Evolutionary conservation across 108 stramenopile genomes (phyloP), one percentile per base, ranked within the genome.

Genomic region (Aurantiochytrium sp.): DNA sequence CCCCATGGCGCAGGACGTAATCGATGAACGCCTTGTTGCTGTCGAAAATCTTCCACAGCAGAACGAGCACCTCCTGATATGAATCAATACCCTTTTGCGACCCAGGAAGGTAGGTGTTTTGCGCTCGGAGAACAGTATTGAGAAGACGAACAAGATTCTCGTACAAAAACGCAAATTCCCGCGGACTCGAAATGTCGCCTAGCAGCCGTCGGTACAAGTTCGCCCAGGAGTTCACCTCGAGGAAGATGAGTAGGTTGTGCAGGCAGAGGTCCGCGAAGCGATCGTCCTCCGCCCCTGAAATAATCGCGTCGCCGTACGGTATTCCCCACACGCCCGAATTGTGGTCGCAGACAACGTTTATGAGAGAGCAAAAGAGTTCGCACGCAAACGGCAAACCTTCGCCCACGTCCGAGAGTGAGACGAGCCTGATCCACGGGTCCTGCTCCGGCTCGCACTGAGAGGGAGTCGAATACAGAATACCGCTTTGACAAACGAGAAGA

Each of bases 11-110:
- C 55, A 58, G 14, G 0, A 90, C 58, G 51, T 60, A 97, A 87
- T 94, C 92, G 93, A 96, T 94, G 89, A 99, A 98, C 4, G 95
- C 69, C 5, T 96, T 96, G 91, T 98, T 99, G 72, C 97, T 96
- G 87, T 98, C 97, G 47, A 98, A 89, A 29, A 97, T 93, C 93
- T 98, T 97, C 99, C 99, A 99, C 14, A 99, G 90, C 59, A 99
- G 92, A 16, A 98, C 96, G 35, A 99, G 90, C 35, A 98, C 53
- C 93, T 99, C 99, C 91, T 98, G 98, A 89, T 96, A 94, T 90
- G 97, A 97, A 57, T 96, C 94, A 55, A 98, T 72, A 83, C 93
- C 92, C 71, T 90, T 89, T 3, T 95, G 89, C 6, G 95, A 93
- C 44, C 91, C 90, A 28, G 97, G 97, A 58, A 98, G 91, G 55